Base-by-base conservation (phyloP, 2,329 filamentous ascomycete genomes). In the Penicillium oxalicum region DNA sequence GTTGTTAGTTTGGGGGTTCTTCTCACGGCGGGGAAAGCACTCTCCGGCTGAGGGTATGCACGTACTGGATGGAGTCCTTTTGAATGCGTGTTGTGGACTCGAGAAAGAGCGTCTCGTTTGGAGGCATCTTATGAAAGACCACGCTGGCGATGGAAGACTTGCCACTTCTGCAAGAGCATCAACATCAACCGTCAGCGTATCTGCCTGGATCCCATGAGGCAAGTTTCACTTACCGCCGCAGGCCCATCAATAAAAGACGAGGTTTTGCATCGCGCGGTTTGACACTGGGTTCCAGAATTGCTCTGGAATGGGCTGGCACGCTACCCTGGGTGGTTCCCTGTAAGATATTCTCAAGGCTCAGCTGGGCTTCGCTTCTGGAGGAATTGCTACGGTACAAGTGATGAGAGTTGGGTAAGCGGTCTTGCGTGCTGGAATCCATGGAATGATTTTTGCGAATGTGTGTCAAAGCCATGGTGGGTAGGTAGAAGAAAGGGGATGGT, bases 141-240 rank as follows among this genome's bases (percentile, higher is more conserved):
- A 98, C 94, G 64, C 90, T 97, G 26, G 91, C 93, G 66, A 98
- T 97, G 5, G 93, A 98, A 0, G 93, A 97, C 68, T 98, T 98
- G 52, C 93, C 93, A 65, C 91, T 96, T 74, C 93, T 98, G 58
- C 26, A 56, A 25, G 46, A 37, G 12, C 32, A 48, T 69, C 45
- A 64, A 49, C 13, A 37, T 37, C n/a, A 32, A 32, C 29, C 7
- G 8, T 27, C n/a, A 25, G 33, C 25, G 2, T 18, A 4, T 18
- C 25, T 12, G 26, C 7, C 18, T 18, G 25, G 9, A 12, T n/a
- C 9, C 35, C 29, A 5, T 11, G 18, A 37, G 33, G 4, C 25
- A 8, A 37, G 24, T 4, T 13, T n/a, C 25, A 13, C 76, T 60
- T 74, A 95, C 93, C 91, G 85, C 74, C 91, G 82, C 71, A 96